A percentile compares a stretch with the other conserved stretches of the same genome.
These are phyloP conservation scores for Russula olivacea DNA, from an alignment of 768 basidiomycete species.

Conservation along the genomic window DNA sequence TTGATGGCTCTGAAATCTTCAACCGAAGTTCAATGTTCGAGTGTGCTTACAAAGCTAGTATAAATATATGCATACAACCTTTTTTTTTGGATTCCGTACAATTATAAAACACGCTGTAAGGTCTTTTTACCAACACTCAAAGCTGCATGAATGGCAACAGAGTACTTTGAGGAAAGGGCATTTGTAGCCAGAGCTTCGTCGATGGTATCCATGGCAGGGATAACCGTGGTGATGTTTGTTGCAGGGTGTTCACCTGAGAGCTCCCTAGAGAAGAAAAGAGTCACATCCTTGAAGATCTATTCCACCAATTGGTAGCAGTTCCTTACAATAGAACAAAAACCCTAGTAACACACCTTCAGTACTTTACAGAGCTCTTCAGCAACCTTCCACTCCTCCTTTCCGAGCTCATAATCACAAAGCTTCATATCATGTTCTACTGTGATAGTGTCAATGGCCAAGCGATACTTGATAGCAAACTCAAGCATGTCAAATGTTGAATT, in stretches of 20 bases:
- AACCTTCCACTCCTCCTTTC: background rate
- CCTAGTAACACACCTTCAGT: background rate
- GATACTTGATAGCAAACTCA: too few species aligned
- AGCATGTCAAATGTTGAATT: background rate
- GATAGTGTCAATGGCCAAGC: too few species aligned
- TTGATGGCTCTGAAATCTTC: too few species aligned
- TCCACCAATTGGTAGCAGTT: background rate
- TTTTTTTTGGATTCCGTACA: too few species aligned
- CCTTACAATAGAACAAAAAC: background rate
- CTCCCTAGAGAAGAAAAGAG: background rate
- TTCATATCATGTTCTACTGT: too few species aligned
- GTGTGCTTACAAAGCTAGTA: too few species aligned
- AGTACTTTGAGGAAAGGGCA: slow-evolving; percentile 17
- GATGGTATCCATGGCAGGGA: slow-evolving; percentile 1
- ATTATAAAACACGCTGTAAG: too few species aligned
- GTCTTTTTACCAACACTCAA: slow-evolving; percentile 30
- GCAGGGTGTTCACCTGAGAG: background rate
- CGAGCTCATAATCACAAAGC: too few species aligned
- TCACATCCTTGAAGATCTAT: slow-evolving; percentile 10
- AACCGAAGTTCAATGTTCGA: too few species aligned
- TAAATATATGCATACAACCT: too few species aligned
- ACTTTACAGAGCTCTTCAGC: background rate
- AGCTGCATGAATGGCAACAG: slow-evolving; percentile 28
- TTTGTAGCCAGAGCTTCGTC: slow-evolving; percentile 22
- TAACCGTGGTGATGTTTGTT: background rate